These are phyloP conservation scores for Colletotrichum liaoningense DNA, from an alignment of 2,329 filamentous ascomycete species.

Conservation along the genomic window DNA sequence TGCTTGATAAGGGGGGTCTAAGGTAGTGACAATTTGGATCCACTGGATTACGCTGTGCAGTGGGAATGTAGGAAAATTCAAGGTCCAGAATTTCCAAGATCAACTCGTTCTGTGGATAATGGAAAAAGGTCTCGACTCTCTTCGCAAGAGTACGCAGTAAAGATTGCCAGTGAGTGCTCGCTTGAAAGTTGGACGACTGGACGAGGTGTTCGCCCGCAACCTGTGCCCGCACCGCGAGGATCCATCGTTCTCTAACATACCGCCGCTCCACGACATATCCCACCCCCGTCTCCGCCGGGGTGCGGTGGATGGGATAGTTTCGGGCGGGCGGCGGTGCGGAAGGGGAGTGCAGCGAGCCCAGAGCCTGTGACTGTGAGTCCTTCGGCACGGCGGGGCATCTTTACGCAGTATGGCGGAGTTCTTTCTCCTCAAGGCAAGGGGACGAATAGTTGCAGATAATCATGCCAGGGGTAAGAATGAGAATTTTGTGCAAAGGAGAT, in stretches of 20 bases:
- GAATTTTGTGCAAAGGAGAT: neutral
- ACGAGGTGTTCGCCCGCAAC: neutral
- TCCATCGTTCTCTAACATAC: constrained; percentile 13
- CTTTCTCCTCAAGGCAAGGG: too few species aligned
- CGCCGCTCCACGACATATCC: neutral
- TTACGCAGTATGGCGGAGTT: too few species aligned
- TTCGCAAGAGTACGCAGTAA: neutral
- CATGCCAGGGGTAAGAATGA: neutral
- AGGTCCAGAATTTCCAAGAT: neutral
- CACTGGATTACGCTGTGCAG: neutral
- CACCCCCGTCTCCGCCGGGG: neutral
- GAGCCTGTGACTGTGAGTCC: neutral
- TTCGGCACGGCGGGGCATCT: neutral
- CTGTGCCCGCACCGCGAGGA: neutral
- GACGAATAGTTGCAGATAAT: too few species aligned
- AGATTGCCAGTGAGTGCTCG: too few species aligned
- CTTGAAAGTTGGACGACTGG: neutral
- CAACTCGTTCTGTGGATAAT: neutral
- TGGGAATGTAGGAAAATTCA: neutral
- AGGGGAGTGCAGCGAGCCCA: neutral
- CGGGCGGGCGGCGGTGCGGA: neutral
- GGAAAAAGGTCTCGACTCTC: neutral
- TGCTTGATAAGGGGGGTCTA: neutral
- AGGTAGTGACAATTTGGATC: neutral
- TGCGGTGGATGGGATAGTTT: neutral